These are phyloP conservation scores for Russula sp. DNA, from an alignment of 768 basidiomycete genomes.

Conservation along the genomic window DNA sequence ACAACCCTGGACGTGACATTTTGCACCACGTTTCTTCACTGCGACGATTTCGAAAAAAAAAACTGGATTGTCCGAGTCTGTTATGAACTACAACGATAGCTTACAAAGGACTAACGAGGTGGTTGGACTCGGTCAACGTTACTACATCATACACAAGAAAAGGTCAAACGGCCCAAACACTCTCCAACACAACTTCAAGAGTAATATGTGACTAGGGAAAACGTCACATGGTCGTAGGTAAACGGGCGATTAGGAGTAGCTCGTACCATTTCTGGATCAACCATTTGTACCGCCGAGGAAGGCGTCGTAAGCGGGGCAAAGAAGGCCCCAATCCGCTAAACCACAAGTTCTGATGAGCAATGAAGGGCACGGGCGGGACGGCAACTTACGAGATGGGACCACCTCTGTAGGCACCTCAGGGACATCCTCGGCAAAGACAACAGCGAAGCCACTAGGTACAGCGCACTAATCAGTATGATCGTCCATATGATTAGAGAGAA, in stretches of 20 bases:
- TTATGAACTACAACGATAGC: background rate
- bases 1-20: too few relatives aligned
- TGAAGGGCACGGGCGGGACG: background rate
- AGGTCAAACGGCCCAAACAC: background rate
- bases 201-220: too few relatives aligned
- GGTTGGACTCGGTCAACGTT: too few relatives aligned
- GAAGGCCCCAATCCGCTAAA: slow-evolving; percentile 13
- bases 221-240: too few relatives aligned
- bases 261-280: background rate
- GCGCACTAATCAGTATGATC: background rate
- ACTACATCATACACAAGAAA: background rate
- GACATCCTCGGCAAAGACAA: slow-evolving; percentile 25
- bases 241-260: background rate
- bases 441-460: slow-evolving; percentile 18
- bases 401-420: slow-evolving; percentile 7
- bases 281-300: background rate
- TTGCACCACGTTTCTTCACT: too few relatives aligned
- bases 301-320: slow-evolving; percentile 3
- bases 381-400: slow-evolving; percentile 2
- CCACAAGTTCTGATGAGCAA: background rate
- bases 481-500: background rate
- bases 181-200: too few relatives aligned
- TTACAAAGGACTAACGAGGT: too few relatives aligned
- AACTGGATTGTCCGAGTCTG: slow-evolving; percentile 33
- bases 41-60: slow-evolving; percentile 27